phyloP scores from a whole-genome alignment of 2,329 filamentous ascomycete species.

The Drechmeria coniospora region DNA sequence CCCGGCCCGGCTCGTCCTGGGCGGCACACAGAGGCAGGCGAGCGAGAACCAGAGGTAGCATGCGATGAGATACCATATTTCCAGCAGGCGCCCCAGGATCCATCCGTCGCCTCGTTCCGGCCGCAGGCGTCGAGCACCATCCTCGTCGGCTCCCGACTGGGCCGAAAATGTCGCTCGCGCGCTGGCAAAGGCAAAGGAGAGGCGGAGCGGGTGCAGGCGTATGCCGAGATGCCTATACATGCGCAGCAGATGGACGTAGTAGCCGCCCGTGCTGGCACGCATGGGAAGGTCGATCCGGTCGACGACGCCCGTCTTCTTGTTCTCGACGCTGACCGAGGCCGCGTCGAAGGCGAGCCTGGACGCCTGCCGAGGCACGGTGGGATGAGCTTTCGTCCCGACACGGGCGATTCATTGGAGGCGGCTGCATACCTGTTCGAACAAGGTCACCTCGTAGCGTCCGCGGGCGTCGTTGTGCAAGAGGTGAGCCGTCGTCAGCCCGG shows the following conservation, averaged over 20 bases:
- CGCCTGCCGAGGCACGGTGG: slow-evolving; percentile 10
- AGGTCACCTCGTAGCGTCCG: slow-evolving; percentile 16
- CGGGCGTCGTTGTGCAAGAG: slow-evolving; percentile 16
- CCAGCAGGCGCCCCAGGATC: slow-evolving; percentile 23
- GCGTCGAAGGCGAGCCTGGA: slow-evolving; percentile 20
- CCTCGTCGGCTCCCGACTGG: not conserved
- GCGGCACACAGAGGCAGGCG: slow-evolving; percentile 32
- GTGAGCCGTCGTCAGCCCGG: slow-evolving; percentile 20
- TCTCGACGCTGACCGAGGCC: slow-evolving; percentile 20
- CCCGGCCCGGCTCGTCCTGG: slow-evolving; percentile 8
- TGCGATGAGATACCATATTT: slow-evolving; percentile 26
- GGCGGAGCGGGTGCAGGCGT: slow-evolving; percentile 30
- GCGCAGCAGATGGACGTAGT: slow-evolving; percentile 36
- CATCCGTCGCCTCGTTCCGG: slow-evolving; percentile 21
- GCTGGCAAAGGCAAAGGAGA: slow-evolving; percentile 36
- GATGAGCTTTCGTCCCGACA: not conserved
- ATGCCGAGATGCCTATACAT: slow-evolving; percentile 42
- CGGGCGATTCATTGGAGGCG: not conserved
- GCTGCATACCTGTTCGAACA: slow-evolving; percentile 21
- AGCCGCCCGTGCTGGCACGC: slow-evolving; percentile 24
- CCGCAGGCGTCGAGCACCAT: slow-evolving; percentile 18
- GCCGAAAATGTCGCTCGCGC: slow-evolving; percentile 4
- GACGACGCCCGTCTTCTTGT: slow-evolving; percentile 12
- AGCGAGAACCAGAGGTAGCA: slow-evolving; percentile 39
- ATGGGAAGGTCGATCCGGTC: slow-evolving; percentile 25